Conservation (phyloP, 495 filamentous ascomycete genomes). For the Saxophila tyrrhenica region DNA sequence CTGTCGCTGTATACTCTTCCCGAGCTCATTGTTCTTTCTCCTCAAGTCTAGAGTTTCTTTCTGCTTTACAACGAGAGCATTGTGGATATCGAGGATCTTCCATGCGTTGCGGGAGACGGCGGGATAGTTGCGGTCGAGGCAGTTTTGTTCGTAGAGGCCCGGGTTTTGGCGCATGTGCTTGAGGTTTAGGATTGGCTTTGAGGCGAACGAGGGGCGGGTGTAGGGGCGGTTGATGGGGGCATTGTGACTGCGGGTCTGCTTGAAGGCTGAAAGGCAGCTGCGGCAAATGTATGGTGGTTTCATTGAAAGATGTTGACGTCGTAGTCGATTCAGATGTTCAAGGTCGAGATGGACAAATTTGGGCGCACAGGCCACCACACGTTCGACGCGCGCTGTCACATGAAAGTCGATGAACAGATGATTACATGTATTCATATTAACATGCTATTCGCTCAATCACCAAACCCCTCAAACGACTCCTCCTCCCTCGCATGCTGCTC, state of each 20-base stretch:
- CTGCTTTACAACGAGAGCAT: constrained; percentile 50
- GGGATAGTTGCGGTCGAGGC: constrained; percentile 72
- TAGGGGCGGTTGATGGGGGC: constrained; percentile 21
- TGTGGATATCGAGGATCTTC: constrained; percentile 58
- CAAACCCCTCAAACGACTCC: constrained; percentile 28
- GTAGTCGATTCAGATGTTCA: neutral
- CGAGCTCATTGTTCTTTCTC: constrained; percentile 43
- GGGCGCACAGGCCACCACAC: neutral
- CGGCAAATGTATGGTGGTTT: constrained; percentile 9
- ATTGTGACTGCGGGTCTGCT: neutral
- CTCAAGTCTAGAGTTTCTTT: constrained; percentile 43
- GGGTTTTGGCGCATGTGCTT: constrained; percentile 80
- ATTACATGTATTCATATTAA: too few species aligned
- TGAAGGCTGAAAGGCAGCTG: constrained; percentile 3
- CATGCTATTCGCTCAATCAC: constrained; percentile 21
- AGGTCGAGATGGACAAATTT: neutral
- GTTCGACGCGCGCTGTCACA: neutral
- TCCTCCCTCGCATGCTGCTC: constrained; percentile 33
- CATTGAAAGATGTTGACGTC: constrained; percentile 4
- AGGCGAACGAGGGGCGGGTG: constrained; percentile 57
- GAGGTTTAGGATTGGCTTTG: constrained; percentile 67
- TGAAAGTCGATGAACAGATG: neutral
- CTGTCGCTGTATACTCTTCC: constrained; percentile 21
- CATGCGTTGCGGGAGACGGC: constrained; percentile 51
- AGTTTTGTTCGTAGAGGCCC: constrained; percentile 69